Evolutionary conservation across 805 yeast genomes (phyloP), one percentile per base, ranked within the genome.

Genomic region (Lachancea thermotolerans): DNA sequence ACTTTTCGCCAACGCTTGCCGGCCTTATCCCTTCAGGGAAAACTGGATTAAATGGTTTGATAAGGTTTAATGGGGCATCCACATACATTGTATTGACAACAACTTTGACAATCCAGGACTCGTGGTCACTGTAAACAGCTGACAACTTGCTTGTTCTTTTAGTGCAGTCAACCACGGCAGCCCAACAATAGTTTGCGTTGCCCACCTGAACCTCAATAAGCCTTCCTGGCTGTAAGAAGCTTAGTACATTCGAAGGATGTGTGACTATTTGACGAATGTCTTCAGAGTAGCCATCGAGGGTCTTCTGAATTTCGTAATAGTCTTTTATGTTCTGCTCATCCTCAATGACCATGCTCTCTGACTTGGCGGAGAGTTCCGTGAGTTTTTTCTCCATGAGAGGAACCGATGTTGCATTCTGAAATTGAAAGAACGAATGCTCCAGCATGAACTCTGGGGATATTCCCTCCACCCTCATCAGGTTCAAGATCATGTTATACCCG

Each of bases 401-500:
- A 11, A 95, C 95, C 18, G 95, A 79, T 12, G 91, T 78, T 9
- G 91, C 87, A 61, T 86, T 91, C 64, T 93, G 99, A 64, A 90
- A 95, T 66, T 93, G 99, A 69, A 71, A 93, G 60, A 93, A 93
- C 2, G 99, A 91, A 55, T 84, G 78, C 62, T 89, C 95, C 53
- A 93, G 74, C 97, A 93, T 90, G 52, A 85, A 93, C 64, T 93
- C 99, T 0, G 99, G 98, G 1, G 98, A 89, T 45, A 93, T 87
- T 48, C 99, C 99, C 68, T 93, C 99, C 12, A 93, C 99, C 61
- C 99, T 80, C 84, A 93, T 79, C 64, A 93, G 73, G 64, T 93
- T 93, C 66, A 93, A 75, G 58, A 90, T 87, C 99, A 93, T 93
- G 64, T 93, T 93, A 67, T 93, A 93, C 18, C 98, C 97, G 50